Evolutionary conservation across 371 early-diverging fungal genomes (phyloP), one percentile per base, ranked within the genome.

Genomic region (Capniomyces stellatus): DNA sequence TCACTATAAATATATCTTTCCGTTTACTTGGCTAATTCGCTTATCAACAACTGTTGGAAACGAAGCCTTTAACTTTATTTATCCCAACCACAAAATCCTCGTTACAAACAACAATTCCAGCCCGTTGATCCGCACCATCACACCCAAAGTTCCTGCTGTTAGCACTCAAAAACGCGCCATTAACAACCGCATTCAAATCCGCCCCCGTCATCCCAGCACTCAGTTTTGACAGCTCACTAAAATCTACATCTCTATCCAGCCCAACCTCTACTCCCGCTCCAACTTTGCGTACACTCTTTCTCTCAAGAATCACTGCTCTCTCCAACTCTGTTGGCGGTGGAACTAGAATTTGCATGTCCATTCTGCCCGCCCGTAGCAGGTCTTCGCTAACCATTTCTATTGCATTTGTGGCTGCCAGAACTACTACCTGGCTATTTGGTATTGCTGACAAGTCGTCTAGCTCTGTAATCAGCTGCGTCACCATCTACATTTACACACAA

Each of bases 351-450:
- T 99, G 99, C 67, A 99, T 86, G 75, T 99, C 99, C 74, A 99
- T 99, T 62, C 99, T 92, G 46, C 54, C 54, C 19, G 54, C 62
- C 62, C 99, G 90, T 68, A 99, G 90, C 48, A 99, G 87, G 6
- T 99, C 99, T 46, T 97, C 93, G 68, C 99, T 99, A 62, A 99
- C 92, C 29, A 89, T 85, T 80, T 99, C 98, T 61, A 99, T 98
- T 25, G 87, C 86, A 79, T 92, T 99, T 73, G 88, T 99, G 64
- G 88, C 99, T 55, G 86, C 98, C 90, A 87, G 98, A 52, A 87
- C 98, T 55, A 89, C 95, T 60, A 86, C 93, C 66, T 95, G 98
- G 55, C 93, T 85, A 51, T 96, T 85, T 21, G 39, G 62, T 35
- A 15, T 10, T 27, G 95, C 84, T 74, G 98, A 98, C 75, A 99